phyloP scores from a whole-genome alignment of 1,284 basidiomycete genomes.

The Austroboletus novae-zelandiae region DNA sequence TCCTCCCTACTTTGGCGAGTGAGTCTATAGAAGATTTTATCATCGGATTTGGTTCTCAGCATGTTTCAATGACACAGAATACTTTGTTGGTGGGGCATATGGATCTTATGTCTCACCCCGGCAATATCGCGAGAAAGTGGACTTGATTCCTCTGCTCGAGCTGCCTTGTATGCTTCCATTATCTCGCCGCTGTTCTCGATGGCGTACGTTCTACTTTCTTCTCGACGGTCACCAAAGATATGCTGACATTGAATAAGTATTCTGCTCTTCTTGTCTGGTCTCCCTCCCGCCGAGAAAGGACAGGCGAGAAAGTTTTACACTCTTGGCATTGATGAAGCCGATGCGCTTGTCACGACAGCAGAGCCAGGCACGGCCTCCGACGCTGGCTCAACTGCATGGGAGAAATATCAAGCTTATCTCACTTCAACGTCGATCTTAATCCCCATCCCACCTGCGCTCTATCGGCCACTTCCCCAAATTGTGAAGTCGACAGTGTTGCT shows the following conservation, averaged over 20 bases:
- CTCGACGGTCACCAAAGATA: background rate
- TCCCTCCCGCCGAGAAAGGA: conserved; percentile 74
- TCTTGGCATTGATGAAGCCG: conserved; percentile 38
- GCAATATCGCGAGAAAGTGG: conserved; percentile 42
- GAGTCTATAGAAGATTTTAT: conserved; percentile 17
- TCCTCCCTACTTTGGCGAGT: conserved; percentile 66
- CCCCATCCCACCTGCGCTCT: conserved; percentile 61
- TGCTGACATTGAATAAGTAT: conserved; percentile 37
- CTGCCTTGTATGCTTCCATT: conserved; percentile 60
- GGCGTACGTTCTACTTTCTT: conserved; percentile 30
- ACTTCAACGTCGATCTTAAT: conserved; percentile 63
- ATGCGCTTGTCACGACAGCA: conserved; percentile 9
- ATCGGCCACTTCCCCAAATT: conserved; percentile 48
- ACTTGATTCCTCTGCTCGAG: conserved; percentile 40
- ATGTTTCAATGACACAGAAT: conserved; percentile 41
- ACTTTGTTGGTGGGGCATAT: conserved; percentile 73
- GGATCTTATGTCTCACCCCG: conserved; percentile 61
- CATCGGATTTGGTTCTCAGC: background rate
- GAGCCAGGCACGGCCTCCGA: background rate
- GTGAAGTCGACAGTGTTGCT: background rate
- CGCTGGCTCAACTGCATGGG: conserved; percentile 42
- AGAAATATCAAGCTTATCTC: conserved; percentile 56
- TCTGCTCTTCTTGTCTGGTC: conserved; percentile 65
- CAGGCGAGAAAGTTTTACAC: conserved; percentile 64
- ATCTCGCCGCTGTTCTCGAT: conserved; percentile 66